phyloP scores from a whole-genome alignment of 2,329 filamentous ascomycete species.

The Microsporum audouinii region DNA sequence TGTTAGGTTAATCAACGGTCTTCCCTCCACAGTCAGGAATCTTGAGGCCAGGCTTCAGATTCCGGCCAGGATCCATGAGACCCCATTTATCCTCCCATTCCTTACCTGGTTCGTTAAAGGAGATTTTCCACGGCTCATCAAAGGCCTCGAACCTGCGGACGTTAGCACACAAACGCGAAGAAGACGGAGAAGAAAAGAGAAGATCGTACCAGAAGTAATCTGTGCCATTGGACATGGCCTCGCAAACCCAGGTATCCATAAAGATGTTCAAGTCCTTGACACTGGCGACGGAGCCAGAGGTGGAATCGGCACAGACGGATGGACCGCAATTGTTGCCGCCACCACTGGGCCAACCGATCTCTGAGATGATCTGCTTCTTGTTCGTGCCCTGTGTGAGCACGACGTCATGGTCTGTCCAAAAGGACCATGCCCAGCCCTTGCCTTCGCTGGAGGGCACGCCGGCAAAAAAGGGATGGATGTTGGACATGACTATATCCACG shows the following conservation, averaged over 20 bases:
- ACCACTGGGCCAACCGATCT: slow-evolving; percentile 80
- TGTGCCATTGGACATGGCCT: slow-evolving; percentile 65
- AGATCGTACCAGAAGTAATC: slow-evolving; percentile 72
- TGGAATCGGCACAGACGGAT: slow-evolving; percentile 44
- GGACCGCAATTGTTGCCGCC: slow-evolving; percentile 70
- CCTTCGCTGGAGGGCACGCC: slow-evolving; percentile 59
- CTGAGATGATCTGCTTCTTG: slow-evolving; percentile 70
- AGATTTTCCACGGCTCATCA: slow-evolving; percentile 88
- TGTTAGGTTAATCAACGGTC: slow-evolving; percentile 37
- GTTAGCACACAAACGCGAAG: neutral
- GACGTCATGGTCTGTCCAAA: slow-evolving; percentile 64
- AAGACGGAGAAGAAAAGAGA: neutral
- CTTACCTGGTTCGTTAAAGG: slow-evolving; percentile 55
- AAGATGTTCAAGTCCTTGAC: slow-evolving; percentile 74
- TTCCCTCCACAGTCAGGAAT: slow-evolving; percentile 80
- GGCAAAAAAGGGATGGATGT: slow-evolving; percentile 92
- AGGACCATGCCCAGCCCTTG: slow-evolving; percentile 68
- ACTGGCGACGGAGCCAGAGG: slow-evolving; percentile 61
- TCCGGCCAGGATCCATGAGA: slow-evolving; percentile 71
- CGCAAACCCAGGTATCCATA: slow-evolving; percentile 75
- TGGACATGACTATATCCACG: slow-evolving; percentile 87
- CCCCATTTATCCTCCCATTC: slow-evolving; percentile 96
- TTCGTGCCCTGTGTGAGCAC: slow-evolving; percentile 47
- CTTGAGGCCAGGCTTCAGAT: slow-evolving; percentile 68
- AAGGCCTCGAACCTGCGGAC: slow-evolving; percentile 69